Conservation (phyloP, 345 rosid genomes). For the Kandelia obovata region DNA sequence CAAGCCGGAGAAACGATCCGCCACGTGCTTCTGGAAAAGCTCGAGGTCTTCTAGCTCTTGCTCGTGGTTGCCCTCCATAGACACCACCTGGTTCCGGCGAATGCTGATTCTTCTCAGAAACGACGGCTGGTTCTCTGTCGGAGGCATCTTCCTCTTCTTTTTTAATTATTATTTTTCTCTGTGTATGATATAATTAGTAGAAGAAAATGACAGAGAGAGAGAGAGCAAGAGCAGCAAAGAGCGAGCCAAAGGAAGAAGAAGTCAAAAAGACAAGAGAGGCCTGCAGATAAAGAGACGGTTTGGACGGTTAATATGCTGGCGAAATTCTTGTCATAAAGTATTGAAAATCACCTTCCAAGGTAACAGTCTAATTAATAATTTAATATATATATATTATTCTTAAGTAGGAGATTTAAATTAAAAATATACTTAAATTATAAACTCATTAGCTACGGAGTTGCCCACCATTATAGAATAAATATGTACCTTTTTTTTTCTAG, state of each 20-base stretch:
- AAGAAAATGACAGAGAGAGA: not conserved
- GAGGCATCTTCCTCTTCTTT: constrained; percentile 32
- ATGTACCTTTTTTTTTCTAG: too few relatives aligned
- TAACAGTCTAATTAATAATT: too few relatives aligned
- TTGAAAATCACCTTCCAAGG: too few relatives aligned
- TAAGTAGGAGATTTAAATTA: too few relatives aligned
- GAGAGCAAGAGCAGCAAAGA: not conserved
- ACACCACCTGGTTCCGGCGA: constrained; percentile 74
- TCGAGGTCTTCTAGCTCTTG: constrained; percentile 88
- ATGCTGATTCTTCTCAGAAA: constrained; percentile 83
- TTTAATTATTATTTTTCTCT: too few relatives aligned
- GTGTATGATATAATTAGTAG: too few relatives aligned
- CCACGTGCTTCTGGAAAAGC: constrained; percentile 65
- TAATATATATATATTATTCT: too few relatives aligned
- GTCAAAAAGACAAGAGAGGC: not conserved
- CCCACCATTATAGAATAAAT: too few relatives aligned
- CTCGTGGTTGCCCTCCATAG: constrained; percentile 63
- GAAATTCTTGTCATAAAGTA: constrained; percentile 2
- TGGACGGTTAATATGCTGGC: constrained; percentile 7
- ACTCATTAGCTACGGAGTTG: too few relatives aligned
- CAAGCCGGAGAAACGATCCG: constrained; percentile 73
- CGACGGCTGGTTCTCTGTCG: constrained; percentile 63
- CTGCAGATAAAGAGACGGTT: not conserved
- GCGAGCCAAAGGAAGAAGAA: not conserved
- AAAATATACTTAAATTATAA: too few relatives aligned